Conservation (phyloP, 2,329 filamentous ascomycete genomes). For the Paracamarosporium sp. region DNA sequence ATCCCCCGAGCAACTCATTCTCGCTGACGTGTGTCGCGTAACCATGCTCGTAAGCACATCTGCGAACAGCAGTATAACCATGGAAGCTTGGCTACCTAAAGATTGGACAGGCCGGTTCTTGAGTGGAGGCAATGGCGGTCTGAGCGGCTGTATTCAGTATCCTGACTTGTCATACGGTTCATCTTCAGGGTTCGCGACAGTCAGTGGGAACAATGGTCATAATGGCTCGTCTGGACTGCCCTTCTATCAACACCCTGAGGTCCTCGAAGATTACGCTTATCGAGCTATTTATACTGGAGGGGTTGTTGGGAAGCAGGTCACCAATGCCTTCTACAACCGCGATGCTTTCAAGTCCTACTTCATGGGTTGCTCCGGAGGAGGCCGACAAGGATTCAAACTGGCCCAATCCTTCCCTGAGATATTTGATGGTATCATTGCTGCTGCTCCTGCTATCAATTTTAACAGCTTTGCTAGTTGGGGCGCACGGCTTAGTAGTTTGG, state of each 20-base stretch:
- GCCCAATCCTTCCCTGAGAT: conserved; percentile 43
- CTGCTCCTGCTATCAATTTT: conserved; percentile 38
- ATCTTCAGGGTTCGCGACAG: conserved; percentile 40
- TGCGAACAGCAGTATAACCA: conserved; percentile 30
- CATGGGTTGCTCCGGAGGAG: conserved; percentile 45
- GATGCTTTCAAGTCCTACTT: conserved; percentile 50
- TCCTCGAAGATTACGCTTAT: conserved; percentile 55
- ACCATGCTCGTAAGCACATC: background rate
- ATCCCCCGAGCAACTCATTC: too few species aligned
- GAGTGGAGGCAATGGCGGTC: conserved; percentile 42
- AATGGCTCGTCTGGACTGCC: conserved; percentile 48
- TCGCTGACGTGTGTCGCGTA: too few species aligned
- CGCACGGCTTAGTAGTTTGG: conserved; percentile 17
- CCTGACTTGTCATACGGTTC: conserved; percentile 41
- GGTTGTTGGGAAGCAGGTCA: conserved; percentile 50
- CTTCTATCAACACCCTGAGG: conserved; percentile 51
- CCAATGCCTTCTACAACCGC: conserved; percentile 48
- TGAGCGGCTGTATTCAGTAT: conserved; percentile 42
- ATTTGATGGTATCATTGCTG: conserved; percentile 47
- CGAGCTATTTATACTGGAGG: conserved; percentile 40
- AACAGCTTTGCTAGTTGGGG: conserved; percentile 40
- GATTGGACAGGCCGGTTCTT: conserved; percentile 46
- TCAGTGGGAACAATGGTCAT: conserved; percentile 45
- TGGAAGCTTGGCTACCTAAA: conserved; percentile 48
- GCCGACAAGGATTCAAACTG: conserved; percentile 43